phyloP scores from a whole-genome alignment of 495 filamentous ascomycete genomes.

The Clohesyomyces aquaticus region DNA sequence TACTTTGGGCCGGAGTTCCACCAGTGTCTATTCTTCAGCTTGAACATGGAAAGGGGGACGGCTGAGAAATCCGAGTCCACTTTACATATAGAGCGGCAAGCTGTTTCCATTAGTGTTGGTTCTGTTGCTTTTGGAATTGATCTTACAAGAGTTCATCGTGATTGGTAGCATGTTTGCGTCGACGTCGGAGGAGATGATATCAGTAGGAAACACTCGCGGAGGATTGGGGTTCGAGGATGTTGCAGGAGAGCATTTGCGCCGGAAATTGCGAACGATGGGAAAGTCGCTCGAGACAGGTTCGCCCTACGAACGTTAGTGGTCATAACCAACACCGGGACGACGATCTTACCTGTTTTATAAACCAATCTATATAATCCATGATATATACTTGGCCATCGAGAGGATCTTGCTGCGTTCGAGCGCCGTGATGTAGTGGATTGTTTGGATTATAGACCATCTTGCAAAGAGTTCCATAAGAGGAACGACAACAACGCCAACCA shows the following conservation, averaged over 20 bases:
- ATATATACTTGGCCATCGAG: slow-evolving; percentile 38
- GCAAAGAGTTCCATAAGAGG: slow-evolving; percentile 41
- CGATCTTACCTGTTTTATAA: slow-evolving; percentile 35
- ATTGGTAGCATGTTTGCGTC: slow-evolving; percentile 17
- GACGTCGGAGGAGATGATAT: slow-evolving; percentile 11
- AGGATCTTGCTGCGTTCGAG: slow-evolving; percentile 31
- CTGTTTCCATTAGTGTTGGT: slow-evolving; percentile 21
- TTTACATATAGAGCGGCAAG: slow-evolving; percentile 44
- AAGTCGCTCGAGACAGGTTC: slow-evolving; percentile 28
- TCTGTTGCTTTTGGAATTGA: background rate
- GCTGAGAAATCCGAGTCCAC: slow-evolving; percentile 46
- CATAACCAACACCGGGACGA: background rate
- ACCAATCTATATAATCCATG: slow-evolving; percentile 37
- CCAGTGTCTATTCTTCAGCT: slow-evolving; percentile 47
- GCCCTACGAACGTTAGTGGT: slow-evolving; percentile 16
- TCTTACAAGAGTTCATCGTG: slow-evolving; percentile 15
- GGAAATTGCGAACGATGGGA: slow-evolving; percentile 23
- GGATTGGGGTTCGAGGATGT: slow-evolving; percentile 19
- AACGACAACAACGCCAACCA: slow-evolving; percentile 41
- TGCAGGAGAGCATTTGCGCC: slow-evolving; percentile 22
- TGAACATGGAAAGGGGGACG: slow-evolving; percentile 43
- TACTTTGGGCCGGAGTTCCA: slow-evolving; percentile 47
- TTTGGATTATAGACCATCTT: slow-evolving; percentile 37
- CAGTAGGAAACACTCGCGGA: slow-evolving; percentile 19
- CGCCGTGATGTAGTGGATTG: slow-evolving; percentile 36